Conservation (phyloP, 768 basidiomycete genomes). For the Hypsizygus marmoreus region DNA sequence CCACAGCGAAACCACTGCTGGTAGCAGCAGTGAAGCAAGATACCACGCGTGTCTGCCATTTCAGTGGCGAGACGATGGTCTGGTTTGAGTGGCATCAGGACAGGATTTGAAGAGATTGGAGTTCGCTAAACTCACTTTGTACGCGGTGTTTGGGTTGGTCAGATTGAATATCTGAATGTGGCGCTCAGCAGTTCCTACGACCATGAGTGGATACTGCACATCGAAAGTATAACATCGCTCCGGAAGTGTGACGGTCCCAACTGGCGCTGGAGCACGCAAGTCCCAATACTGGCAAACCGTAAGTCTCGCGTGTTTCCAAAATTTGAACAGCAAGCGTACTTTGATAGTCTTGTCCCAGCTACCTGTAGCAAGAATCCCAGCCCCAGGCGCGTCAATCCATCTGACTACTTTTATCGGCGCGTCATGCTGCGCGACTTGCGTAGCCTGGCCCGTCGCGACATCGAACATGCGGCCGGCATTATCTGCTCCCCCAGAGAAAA, state of each 20-base stretch:
- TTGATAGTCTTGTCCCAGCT: slow-evolving; percentile 99
- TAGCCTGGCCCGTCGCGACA: slow-evolving; percentile 75
- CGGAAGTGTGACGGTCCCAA: slow-evolving; percentile 80
- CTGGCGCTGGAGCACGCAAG: slow-evolving; percentile 70
- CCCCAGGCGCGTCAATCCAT: slow-evolving; percentile 76
- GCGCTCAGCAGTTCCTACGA: slow-evolving; percentile 91
- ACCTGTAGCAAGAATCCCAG: slow-evolving; percentile 84
- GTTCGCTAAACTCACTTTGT: slow-evolving; percentile 45
- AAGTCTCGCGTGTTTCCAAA: not conserved
- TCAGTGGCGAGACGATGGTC: slow-evolving; percentile 84
- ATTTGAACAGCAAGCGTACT: slow-evolving; percentile 43
- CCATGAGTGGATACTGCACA: slow-evolving; percentile 79
- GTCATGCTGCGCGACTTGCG: slow-evolving; percentile 90
- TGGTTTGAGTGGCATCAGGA: slow-evolving; percentile 30
- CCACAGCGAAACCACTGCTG: slow-evolving; percentile 77
- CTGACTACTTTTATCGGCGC: slow-evolving; percentile 82
- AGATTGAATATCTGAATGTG: slow-evolving; percentile 91
- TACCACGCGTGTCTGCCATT: slow-evolving; percentile 90
- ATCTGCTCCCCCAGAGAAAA: slow-evolving; percentile 92
- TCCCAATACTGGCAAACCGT: slow-evolving; percentile 99
- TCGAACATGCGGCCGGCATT: slow-evolving; percentile 96
- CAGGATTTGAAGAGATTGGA: not conserved
- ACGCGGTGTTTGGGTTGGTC: slow-evolving; percentile 74
- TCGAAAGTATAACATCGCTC: slow-evolving; percentile 92
- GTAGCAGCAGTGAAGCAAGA: slow-evolving; percentile 75